Percentiles rank a stretch among this genome's conserved stretches.
Evolutionary conservation across 768 basidiomycete species (phyloP).

Genomic region (Tulasnella sp.): DNA sequence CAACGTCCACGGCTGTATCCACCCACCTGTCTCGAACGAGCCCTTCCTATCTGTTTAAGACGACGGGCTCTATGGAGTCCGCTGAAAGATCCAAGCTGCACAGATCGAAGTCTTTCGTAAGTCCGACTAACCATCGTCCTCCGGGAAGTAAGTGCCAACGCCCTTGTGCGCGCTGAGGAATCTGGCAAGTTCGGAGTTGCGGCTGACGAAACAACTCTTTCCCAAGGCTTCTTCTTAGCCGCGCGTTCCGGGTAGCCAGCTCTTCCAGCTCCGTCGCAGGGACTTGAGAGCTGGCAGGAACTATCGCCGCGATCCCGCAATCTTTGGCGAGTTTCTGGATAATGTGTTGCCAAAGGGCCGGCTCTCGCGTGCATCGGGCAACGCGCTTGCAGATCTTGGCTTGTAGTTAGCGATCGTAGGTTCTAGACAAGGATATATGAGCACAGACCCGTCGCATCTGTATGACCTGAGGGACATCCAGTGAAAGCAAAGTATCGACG

Average conservation of each 20-base stretch:
- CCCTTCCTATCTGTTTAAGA: background rate
- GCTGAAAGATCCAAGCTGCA: background rate
- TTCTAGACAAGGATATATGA: background rate
- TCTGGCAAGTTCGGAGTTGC: background rate
- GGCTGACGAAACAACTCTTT: background rate
- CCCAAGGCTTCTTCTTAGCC: background rate
- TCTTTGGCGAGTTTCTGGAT: background rate
- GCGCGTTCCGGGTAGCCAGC: background rate
- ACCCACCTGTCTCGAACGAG: too few relatives aligned
- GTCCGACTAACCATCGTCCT: background rate
- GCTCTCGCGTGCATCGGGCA: background rate
- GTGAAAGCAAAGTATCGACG: background rate
- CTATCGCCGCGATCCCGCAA: background rate
- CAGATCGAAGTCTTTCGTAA: background rate
- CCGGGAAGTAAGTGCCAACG: background rate
- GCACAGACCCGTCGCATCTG: background rate
- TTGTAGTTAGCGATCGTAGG: background rate
- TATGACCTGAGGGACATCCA: background rate
- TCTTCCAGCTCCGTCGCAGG: background rate
- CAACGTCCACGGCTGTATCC: background rate
- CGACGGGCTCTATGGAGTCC: background rate
- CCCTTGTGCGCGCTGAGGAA: background rate
- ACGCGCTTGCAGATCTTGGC: background rate
- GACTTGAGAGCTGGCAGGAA: background rate
- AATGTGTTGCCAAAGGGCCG: background rate